These are phyloP conservation scores for Serendipita vermifera DNA, from an alignment of 768 basidiomycete genomes.

Conservation along the genomic window DNA sequence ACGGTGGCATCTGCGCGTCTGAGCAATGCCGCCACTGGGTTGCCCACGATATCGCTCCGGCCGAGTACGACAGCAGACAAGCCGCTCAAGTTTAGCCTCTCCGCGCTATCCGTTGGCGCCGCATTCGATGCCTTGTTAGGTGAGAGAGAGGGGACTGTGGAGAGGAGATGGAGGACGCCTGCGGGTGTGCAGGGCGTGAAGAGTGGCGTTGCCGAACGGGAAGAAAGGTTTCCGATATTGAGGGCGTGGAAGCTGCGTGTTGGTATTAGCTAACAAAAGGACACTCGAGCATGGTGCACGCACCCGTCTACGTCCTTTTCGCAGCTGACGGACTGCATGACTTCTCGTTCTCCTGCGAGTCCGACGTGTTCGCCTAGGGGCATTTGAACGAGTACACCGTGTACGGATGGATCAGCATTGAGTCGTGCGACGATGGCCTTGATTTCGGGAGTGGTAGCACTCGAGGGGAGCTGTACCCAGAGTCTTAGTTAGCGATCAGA, in stretches of 20 bases:
- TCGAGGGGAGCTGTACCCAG: slow-evolving; percentile 36
- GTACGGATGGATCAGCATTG: slow-evolving; percentile 68
- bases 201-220: slow-evolving; percentile 75
- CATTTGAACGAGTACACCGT: slow-evolving; percentile 89
- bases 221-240: slow-evolving; percentile 91
- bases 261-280: neutral
- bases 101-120: no score
- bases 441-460: slow-evolving; percentile 59
- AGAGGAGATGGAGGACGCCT: slow-evolving; percentile 80
- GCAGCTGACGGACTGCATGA: slow-evolving; percentile 90
- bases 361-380: slow-evolving; percentile 77
- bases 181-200: slow-evolving; percentile 94
- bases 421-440: slow-evolving; percentile 65
- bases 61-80: slow-evolving; percentile 85
- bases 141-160: no score
- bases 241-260: slow-evolving; percentile 81
- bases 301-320: slow-evolving; percentile 97
- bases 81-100: slow-evolving; percentile 61
- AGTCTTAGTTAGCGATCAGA: slow-evolving; percentile 13
- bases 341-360: slow-evolving; percentile 68
- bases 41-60: slow-evolving; percentile 95
- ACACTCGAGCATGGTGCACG: slow-evolving; percentile 18
- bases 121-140: no score
- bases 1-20: slow-evolving; percentile 87
- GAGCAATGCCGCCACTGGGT: slow-evolving; percentile 83